Evolutionary conservation across 371 early-diverging fungal genomes (phyloP), one percentile per base, ranked within the genome.

Genomic region (Rhizopus microsporus): DNA sequence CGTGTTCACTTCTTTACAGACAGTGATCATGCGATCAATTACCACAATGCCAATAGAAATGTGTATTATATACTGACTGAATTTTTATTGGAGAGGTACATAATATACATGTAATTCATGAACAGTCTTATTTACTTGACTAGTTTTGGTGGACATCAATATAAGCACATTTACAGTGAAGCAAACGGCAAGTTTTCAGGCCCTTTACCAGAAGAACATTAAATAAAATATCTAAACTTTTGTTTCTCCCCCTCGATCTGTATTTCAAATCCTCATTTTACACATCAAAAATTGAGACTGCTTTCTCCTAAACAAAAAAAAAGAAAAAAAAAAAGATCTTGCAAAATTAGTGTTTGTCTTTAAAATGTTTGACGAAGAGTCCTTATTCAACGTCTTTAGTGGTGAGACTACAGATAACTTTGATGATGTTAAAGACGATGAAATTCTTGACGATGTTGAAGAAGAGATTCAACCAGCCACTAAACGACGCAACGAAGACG

Each of bases 1-100:
- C 88, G 86, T 29, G 81, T 92, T 23, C 93, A 91, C 39, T 81
- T 86, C 53, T 94, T 86, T 71, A 83, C 96, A 1, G 97, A 97
- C 60, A 90, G 87, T 29, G 91, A 96, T 65, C 98, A 97, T 71
- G 67, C 82, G 16, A 96, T 97, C 62, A 65, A 71, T 40, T 72
- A 75, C 37, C 82, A 87, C 59, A 85, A 83, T 54, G 90, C 91
- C 16, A 81, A 84, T 47, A 72, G 72, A 16, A 84, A 88, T 51
- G 78, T 90, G 15, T 86, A 75, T 31, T 64, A 67, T 52, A 53
- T 72, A 23, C 49, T 75, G 47, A 75, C 76, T 7, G 66, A 69
- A 6, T 72, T 50, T 32, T 53, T 75, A 6, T 51, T 62, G 15
- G 68, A 75, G 56, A 71, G 74, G 74, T 74, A 61, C 40, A 16